Conservation (phyloP, 2,329 filamentous ascomycete genomes). For the Hirsutella rhossiliensis region DNA sequence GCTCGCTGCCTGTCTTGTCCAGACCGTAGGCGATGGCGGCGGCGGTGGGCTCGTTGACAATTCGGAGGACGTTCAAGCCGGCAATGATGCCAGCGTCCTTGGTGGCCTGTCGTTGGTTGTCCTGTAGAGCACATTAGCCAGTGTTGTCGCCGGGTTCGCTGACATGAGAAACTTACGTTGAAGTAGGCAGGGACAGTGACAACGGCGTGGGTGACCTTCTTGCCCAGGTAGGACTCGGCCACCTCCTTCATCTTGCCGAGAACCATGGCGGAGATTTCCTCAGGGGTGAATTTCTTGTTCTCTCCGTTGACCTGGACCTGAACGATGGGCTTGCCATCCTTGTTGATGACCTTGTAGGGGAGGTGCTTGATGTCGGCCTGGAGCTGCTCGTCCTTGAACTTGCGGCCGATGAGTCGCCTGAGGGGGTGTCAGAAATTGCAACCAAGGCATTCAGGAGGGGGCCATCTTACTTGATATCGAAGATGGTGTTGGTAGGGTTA, state of each 20-base stretch:
- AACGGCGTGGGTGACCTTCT: conserved; percentile 77
- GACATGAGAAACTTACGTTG: conserved; percentile 40
- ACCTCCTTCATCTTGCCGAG: conserved; percentile 78
- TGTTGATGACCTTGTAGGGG: conserved; percentile 87
- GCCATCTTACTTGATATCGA: conserved; percentile 64
- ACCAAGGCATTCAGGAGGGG: not conserved
- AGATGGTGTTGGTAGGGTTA: conserved; percentile 68
- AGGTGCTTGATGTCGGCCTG: conserved; percentile 96
- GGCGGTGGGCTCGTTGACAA: conserved; percentile 93
- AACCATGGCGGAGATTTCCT: conserved; percentile 73
- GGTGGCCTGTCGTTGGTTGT: conserved; percentile 92
- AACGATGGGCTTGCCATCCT: conserved; percentile 81
- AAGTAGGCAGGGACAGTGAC: conserved; percentile 96
- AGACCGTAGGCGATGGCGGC: conserved; percentile 91
- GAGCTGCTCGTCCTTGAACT: conserved; percentile 73
- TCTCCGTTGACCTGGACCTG: conserved; percentile 56
- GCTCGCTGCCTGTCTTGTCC: conserved; percentile 73
- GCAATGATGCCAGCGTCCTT: conserved; percentile 91
- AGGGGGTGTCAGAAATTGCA: conserved; percentile 7
- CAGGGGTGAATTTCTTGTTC: conserved; percentile 64
- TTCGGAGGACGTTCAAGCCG: conserved; percentile 87
- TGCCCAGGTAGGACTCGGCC: conserved; percentile 66
- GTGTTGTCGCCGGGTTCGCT: not conserved
- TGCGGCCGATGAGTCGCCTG: conserved; percentile 76
- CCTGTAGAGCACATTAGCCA: conserved; percentile 21